phyloP scores from a whole-genome alignment of 805 yeast species.

The Suhomyces sp. region DNA sequence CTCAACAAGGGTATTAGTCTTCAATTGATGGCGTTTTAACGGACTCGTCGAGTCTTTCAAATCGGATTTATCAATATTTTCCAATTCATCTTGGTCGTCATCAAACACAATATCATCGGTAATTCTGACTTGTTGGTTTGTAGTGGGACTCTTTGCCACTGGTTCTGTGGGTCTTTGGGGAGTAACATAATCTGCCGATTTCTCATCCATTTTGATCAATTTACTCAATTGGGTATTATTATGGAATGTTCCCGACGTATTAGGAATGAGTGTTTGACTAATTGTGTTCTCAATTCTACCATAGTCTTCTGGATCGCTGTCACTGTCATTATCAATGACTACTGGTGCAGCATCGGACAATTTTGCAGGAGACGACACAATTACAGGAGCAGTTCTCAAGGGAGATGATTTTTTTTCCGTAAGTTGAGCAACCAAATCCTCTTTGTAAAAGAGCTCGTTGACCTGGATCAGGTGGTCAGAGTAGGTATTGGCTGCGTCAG shows the following conservation, averaged over 20 bases:
- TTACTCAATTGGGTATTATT: slow-evolving; percentile 19
- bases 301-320: slow-evolving; percentile 26
- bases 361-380: background rate
- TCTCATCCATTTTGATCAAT: slow-evolving; percentile 13
- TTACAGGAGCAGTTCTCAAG: background rate
- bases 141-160: slow-evolving; percentile 27
- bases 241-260: slow-evolving; percentile 7
- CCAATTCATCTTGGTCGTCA: slow-evolving; percentile 11
- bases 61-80: slow-evolving; percentile 8
- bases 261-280: slow-evolving; percentile 21
- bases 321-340: slow-evolving; percentile 24
- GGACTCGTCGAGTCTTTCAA: slow-evolving; percentile 27
- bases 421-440: slow-evolving; percentile 23
- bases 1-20: background rate
- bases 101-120: slow-evolving; percentile 16
- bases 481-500: slow-evolving; percentile 11
- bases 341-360: no score
- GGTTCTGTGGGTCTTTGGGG: slow-evolving; percentile 34
- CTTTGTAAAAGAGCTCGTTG: slow-evolving; percentile 23
- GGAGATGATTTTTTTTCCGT: slow-evolving; percentile 13
- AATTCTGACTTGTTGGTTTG: slow-evolving; percentile 24
- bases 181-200: slow-evolving; percentile 21
- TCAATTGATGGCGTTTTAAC: slow-evolving; percentile 14
- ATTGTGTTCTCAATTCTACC: slow-evolving; percentile 20
- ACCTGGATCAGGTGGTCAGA: slow-evolving; percentile 15